Evolutionary conservation across 257 asterid species (phyloP).

Genomic region (Ligustrum vulgare): DNA sequence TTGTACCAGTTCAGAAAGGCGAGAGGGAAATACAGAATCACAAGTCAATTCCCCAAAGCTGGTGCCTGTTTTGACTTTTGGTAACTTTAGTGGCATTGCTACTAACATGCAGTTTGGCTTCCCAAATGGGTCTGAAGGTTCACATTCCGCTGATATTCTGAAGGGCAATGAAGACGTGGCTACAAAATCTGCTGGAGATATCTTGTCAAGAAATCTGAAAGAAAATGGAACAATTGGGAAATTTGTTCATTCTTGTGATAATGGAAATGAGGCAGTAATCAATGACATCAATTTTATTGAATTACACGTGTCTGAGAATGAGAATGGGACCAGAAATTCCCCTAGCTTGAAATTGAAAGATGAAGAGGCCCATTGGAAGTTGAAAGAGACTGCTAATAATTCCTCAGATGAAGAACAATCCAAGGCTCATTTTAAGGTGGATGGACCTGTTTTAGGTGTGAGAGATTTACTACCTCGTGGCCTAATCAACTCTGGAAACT

Average conservation of each 20-base stretch:
- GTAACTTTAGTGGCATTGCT: slow-evolving; percentile 40
- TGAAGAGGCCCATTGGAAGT: slow-evolving; percentile 29
- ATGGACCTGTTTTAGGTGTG: slow-evolving; percentile 36
- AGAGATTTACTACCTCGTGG: slow-evolving; percentile 80
- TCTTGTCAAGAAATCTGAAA: slow-evolving; percentile 24
- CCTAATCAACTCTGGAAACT: slow-evolving; percentile 76
- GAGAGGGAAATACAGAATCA: slow-evolving; percentile 34
- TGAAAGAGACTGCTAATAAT: slow-evolving; percentile 37
- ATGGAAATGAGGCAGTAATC: slow-evolving; percentile 32
- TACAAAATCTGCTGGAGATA: slow-evolving; percentile 27
- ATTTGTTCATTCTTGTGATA: slow-evolving; percentile 19
- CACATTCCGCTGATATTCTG: slow-evolving; percentile 22
- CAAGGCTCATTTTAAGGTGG: slow-evolving; percentile 27
- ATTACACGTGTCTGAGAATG: slow-evolving; percentile 39
- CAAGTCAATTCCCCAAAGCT: slow-evolving; percentile 30
- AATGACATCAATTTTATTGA: slow-evolving; percentile 30
- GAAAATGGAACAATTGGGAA: slow-evolving; percentile 52
- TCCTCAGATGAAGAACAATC: slow-evolving; percentile 37
- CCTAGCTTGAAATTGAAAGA: slow-evolving; percentile 20
- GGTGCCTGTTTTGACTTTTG: slow-evolving; percentile 46
- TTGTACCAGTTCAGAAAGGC: slow-evolving; percentile 26
- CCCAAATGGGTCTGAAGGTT: slow-evolving; percentile 19
- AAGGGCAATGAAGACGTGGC: slow-evolving; percentile 29
- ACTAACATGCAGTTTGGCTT: slow-evolving; percentile 29
- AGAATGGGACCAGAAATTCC: slow-evolving; percentile 26